A percentile compares a stretch with the other conserved stretches of the same genome.
These are phyloP conservation scores for Teunomyces kruisii DNA, from an alignment of 805 yeast genomes.

Conservation along the genomic window DNA sequence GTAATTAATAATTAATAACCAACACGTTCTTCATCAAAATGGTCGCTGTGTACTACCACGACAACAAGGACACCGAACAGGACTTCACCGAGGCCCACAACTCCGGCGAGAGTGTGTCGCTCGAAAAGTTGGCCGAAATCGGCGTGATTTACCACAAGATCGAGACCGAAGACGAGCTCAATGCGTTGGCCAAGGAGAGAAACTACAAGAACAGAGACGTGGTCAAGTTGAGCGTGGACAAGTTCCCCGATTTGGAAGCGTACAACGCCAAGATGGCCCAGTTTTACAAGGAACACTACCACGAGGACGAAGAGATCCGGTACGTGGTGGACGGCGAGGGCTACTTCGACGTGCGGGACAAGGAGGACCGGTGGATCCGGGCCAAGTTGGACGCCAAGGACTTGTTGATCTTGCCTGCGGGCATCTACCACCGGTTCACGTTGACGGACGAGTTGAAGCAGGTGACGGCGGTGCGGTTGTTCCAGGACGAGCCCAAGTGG, in stretches of 20 bases:
- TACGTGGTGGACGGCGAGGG: conserved; percentile 90
- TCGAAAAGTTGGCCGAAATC: conserved; percentile 49
- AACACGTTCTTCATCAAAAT: conserved; percentile 11
- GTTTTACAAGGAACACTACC: conserved; percentile 84
- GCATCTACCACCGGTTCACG: conserved; percentile 92
- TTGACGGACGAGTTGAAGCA: conserved; percentile 55
- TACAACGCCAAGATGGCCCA: conserved; percentile 63
- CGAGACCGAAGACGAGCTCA: conserved; percentile 53
- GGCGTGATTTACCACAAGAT: conserved; percentile 70
- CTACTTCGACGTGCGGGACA: conserved; percentile 80
- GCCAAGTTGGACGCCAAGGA: conserved; percentile 64
- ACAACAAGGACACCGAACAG: conserved; percentile 52
- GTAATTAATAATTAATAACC: background rate
- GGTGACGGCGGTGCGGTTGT: conserved; percentile 77
- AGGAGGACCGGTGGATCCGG: conserved; percentile 71
- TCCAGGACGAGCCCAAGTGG: conserved; percentile 97
- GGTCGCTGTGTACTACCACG: conserved; percentile 61
- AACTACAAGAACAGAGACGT: conserved; percentile 78
- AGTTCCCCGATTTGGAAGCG: conserved; percentile 20
- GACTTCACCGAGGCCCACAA: conserved; percentile 68
- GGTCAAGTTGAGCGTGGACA: conserved; percentile 51
- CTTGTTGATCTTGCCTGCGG: conserved; percentile 78
- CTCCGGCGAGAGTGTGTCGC: conserved; percentile 59
- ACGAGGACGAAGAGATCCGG: conserved; percentile 96
- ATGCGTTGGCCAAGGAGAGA: conserved; percentile 66